These are phyloP conservation scores for Raddia guianensis DNA, from an alignment of 176 grass and related monocot species.

Conservation along the genomic window DNA sequence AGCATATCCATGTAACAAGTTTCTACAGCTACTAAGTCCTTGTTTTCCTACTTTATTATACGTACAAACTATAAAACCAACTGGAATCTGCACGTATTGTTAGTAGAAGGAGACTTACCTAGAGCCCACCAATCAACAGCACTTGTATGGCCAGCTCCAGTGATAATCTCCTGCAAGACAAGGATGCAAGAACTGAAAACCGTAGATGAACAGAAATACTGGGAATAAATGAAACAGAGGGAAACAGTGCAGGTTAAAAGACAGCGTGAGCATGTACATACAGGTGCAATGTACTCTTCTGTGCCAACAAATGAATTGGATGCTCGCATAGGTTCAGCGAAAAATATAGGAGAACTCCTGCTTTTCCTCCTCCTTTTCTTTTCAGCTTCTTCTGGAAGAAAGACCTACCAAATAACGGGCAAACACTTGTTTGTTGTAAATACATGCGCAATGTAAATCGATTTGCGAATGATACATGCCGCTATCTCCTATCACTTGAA, in stretches of 20 bases:
- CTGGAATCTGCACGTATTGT: too few relatives aligned
- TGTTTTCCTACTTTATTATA: background rate
- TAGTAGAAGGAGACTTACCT: conserved; percentile 40
- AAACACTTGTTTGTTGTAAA: background rate
- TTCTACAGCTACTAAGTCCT: background rate
- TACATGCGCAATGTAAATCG: too few relatives aligned
- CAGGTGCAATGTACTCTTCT: conserved; percentile 96
- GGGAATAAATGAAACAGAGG: background rate
- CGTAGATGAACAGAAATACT: background rate
- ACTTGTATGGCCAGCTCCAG: conserved; percentile 86
- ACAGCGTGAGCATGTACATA: conserved; percentile 46
- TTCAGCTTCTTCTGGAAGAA: conserved; percentile 58
- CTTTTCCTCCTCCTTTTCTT: conserved; percentile 59
- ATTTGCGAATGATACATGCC: too few relatives aligned
- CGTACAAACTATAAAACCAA: background rate
- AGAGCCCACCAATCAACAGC: conserved; percentile 98
- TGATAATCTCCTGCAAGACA: conserved; percentile 84
- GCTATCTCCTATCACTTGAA: background rate
- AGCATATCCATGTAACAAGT: background rate
- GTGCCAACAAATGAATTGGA: conserved; percentile 98
- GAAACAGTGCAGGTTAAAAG: background rate
- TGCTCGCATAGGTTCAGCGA: conserved; percentile 91
- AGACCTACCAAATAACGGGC: conserved; percentile 47
- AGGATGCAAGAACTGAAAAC: conserved; percentile 7
- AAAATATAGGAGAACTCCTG: conserved; percentile 67